Conservation (phyloP, 2,329 filamentous ascomycete species). For the Penicillium expansum region DNA sequence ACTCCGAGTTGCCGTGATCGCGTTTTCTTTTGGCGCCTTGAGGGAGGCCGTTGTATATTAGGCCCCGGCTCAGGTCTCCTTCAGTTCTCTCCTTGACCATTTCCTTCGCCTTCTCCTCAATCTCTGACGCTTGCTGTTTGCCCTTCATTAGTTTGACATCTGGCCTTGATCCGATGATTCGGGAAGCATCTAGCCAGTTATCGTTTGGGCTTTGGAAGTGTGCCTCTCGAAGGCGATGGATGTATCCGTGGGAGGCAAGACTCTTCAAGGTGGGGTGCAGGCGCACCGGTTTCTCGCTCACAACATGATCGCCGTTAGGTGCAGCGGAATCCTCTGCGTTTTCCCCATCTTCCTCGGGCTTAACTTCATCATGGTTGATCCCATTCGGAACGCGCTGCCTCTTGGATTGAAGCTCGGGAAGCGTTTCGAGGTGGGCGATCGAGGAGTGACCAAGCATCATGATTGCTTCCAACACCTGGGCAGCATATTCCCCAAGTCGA, state of each 20-base stretch:
- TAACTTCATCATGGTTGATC: conserved; percentile 22
- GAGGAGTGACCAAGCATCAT: conserved; percentile 73
- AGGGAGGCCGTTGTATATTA: conserved; percentile 33
- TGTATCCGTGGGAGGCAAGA: conserved; percentile 43
- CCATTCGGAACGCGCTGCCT: conserved; percentile 24
- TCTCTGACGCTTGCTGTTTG: conserved; percentile 37
- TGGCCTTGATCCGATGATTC: conserved; percentile 29
- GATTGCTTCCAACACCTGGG: conserved; percentile 70
- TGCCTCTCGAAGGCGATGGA: conserved; percentile 39
- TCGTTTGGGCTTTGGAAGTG: conserved; percentile 44
- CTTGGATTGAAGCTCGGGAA: conserved; percentile 35
- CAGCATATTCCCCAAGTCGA: conserved; percentile 71
- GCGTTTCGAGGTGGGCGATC: conserved; percentile 45
- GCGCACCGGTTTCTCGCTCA: conserved; percentile 22
- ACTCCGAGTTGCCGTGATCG: conserved; percentile 17
- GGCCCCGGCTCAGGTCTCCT: conserved; percentile 34
- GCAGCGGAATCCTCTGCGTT: conserved; percentile 44
- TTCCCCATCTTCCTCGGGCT: conserved; percentile 17
- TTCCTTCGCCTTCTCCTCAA: conserved; percentile 28
- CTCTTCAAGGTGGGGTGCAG: conserved; percentile 40
- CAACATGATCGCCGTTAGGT: conserved; percentile 25
- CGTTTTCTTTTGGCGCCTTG: conserved; percentile 36
- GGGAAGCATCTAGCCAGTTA: conserved; percentile 39
- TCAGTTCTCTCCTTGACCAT: conserved; percentile 36
- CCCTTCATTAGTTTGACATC: conserved; percentile 39